Percentiles rank a stretch among this genome's conserved stretches.
Evolutionary conservation across 2,329 filamentous ascomycete genomes (phyloP).

Genomic region (Penicillium sp.): DNA sequence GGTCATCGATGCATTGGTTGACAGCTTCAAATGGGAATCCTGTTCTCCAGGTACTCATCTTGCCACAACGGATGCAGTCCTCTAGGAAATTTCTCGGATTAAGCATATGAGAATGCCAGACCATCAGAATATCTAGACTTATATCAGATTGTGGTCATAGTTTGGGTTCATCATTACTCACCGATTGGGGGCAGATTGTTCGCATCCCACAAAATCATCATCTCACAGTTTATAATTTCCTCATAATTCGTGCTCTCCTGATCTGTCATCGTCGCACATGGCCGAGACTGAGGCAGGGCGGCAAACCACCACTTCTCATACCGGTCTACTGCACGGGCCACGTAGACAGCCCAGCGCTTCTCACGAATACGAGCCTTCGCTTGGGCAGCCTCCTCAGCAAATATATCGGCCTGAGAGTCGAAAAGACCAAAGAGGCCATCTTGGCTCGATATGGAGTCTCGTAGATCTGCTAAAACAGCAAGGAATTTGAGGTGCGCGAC

Average conservation of each 20-base stretch:
- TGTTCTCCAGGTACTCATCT: constrained; percentile 21
- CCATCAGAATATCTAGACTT: constrained; percentile 24
- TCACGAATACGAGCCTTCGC: constrained; percentile 59
- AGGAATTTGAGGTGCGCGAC: constrained; percentile 74
- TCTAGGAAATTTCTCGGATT: constrained; percentile 24
- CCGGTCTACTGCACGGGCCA: constrained; percentile 65
- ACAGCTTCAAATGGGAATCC: constrained; percentile 23
- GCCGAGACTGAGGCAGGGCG: constrained; percentile 17
- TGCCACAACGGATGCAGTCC: constrained; percentile 25
- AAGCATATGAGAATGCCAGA: constrained; percentile 25
- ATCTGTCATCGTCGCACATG: constrained; percentile 9
- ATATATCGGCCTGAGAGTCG: constrained; percentile 47
- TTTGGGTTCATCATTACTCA: constrained; percentile 3
- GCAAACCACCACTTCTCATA: constrained; percentile 61
- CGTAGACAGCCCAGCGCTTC: constrained; percentile 71
- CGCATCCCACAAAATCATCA: constrained; percentile 11
- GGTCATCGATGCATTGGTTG: constrained; percentile 18
- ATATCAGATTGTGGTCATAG: neutral
- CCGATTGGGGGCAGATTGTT: constrained; percentile 23
- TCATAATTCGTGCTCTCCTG: constrained; percentile 11
- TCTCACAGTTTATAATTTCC: constrained; percentile 8
- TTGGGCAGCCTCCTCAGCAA: constrained; percentile 39
- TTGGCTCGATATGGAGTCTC: constrained; percentile 64
- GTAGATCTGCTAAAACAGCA: constrained; percentile 65
- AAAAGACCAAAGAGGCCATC: constrained; percentile 68